Conservation (phyloP, 2,329 filamentous ascomycete species). For the Lasiodiplodia sp. region DNA sequence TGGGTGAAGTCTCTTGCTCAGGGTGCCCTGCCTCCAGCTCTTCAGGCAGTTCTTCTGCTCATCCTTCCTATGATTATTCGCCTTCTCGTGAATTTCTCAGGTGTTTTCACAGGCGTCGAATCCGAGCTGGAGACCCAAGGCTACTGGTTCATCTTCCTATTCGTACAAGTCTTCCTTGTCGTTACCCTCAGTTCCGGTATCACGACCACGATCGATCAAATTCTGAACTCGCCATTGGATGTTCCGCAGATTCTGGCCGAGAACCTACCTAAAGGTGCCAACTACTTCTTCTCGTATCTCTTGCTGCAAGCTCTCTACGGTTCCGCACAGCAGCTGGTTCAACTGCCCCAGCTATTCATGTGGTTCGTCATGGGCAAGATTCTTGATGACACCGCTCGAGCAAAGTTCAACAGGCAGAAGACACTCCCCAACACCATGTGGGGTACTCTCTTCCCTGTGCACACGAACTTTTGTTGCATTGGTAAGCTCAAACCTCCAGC, state of each 20-base stretch:
- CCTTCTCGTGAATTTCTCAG: constrained; percentile 75
- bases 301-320: constrained; percentile 80
- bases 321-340: constrained; percentile 81
- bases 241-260: constrained; percentile 76
- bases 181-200: constrained; percentile 85
- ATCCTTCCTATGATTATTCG: constrained; percentile 81
- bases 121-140: constrained; percentile 84
- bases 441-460: constrained; percentile 94
- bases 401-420: constrained; percentile 88
- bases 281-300: constrained; percentile 99
- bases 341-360: constrained; percentile 77
- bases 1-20: constrained; percentile 73
- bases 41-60: constrained; percentile 80
- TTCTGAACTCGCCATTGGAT: constrained; percentile 70
- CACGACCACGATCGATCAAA: constrained; percentile 67
- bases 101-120: constrained; percentile 81
- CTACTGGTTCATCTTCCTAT: constrained; percentile 93
- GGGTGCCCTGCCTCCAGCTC: constrained; percentile 82
- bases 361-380: constrained; percentile 86
- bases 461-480: constrained; percentile 96
- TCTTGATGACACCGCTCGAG: constrained; percentile 79
- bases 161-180: constrained; percentile 92
- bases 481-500: constrained; percentile 52
- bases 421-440: constrained; percentile 79
- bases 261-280: constrained; percentile 84